Percentiles rank a stretch among this genome's conserved stretches.
Conservation (phyloP, 1,139 yeast species). For the Suzukiozyma palmioleophila region DNA sequence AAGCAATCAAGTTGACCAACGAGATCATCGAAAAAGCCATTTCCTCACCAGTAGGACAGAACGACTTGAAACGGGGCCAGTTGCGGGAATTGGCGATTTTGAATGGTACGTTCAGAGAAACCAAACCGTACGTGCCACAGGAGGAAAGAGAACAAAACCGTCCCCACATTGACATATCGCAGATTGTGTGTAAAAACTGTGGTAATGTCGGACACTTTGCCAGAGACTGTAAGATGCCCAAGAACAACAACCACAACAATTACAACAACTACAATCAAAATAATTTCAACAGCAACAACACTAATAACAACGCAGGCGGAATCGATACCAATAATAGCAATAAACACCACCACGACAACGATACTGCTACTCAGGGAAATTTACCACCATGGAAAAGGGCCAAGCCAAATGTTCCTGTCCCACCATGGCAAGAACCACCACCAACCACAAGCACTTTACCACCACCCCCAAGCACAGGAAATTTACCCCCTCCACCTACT, state of each 20-base stretch:
- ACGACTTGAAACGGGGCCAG: constrained; percentile 87
- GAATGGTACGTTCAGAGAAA: constrained; percentile 89
- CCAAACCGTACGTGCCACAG: constrained; percentile 68
- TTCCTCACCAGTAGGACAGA: constrained; percentile 87
- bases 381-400: constrained; percentile 13
- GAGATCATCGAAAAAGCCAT: constrained; percentile 79
- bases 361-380: neutral
- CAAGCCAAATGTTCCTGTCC: constrained; percentile 13
- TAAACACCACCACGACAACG: constrained; percentile 6
- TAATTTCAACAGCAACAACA: neutral
- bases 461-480: constrained; percentile 6
- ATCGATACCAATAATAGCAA: neutral
- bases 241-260: constrained; percentile 6
- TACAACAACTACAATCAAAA: neutral
- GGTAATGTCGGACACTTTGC: constrained; percentile 85
- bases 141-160: constrained; percentile 35
- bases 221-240: constrained; percentile 62
- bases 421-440: constrained; percentile 17
- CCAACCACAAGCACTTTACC: constrained; percentile 10
- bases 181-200: constrained; percentile 70
- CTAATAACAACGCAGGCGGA: neutral
- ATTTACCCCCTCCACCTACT: constrained; percentile 12
- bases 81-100: constrained; percentile 86
- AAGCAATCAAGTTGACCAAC: constrained; percentile 72
- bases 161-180: constrained; percentile 46